Base-by-base conservation (phyloP, 805 yeast genomes). In the Yarrowia phangngaensis region DNA sequence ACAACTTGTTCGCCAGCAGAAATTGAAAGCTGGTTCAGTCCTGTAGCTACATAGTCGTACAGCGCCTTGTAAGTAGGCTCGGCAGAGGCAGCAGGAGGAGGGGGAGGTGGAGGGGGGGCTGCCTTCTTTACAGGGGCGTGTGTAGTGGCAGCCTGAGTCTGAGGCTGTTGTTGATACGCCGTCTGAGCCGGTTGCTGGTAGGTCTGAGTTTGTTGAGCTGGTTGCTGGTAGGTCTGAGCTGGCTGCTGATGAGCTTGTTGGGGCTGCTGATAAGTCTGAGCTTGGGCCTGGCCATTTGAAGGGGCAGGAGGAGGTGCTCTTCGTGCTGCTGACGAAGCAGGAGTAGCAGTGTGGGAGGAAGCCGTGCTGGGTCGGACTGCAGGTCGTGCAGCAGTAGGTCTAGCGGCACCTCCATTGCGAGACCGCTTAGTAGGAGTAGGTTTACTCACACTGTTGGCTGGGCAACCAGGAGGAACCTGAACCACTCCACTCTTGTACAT, bases 11-110 rank as follows among this genome's bases (percentile, higher is more conserved):
- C 84, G 52, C 84, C 95, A 58, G 82, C 84, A 5, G 73, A 67
- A 29, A 90, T 71, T 6, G 96, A 87, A 52, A 89, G 70, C 58
- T 81, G 88, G 7, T 92, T 80, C 0, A 95, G 81, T 13, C 90
- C 92, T 1, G 88, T 76, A 6, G 96, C 97, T 15, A 80, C 83
- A 65, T 84, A 90, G 57, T 88, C 96, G 62, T 84, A 90, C 28
- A 86, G 77, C 0, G 95, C 97, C 58, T 79, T 80, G 64, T 72
- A 92, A 3, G 84, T 82, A 20, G 96, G 95, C 60, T 70, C 77
- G 46, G 80, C 72, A 2, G 76, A 73, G 7, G 60, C 53, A 0
- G 81, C 72, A 2, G 83, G 79, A 1, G 88, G 82, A 0, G 95
- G 88, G 6, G 95, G 88, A 6, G 66, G 41, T 12, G 41, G 32